Base-by-base conservation (phyloP, 305 asterid species). In the Rubia balearica region DNA sequence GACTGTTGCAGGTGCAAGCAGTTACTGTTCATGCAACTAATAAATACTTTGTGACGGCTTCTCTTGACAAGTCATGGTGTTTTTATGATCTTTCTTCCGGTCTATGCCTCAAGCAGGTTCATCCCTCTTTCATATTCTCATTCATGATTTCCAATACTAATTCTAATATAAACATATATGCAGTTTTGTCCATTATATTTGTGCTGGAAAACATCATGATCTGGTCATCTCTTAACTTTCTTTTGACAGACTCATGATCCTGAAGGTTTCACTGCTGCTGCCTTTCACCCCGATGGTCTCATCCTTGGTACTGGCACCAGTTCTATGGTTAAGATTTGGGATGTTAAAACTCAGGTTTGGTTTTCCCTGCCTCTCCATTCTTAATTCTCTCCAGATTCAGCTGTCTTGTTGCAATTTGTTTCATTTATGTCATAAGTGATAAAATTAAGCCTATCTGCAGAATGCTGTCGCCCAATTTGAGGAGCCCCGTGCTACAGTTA, bases 211-310 rank as follows among this genome's bases (percentile, higher is more conserved):
- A 22, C 46, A 56, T 38, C 68, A 61, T 22, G 42, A 65, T 13
- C 24, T 11, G 41, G 27, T n/a, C 61, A 24, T 67, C 62, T 65
- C 14, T n/a, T 22, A 22, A 48, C 19, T 36, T 7, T 53, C 71
- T 46, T 73, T 79, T 69, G 82, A 76, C 85, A 94, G 99, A 96
- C 88, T 71, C 83, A 95, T 56, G 97, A 77, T 78, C 75, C 87
- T 67, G 96, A 84, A 43, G 98, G 96, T 51, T 95, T 84, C 77
- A 86, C 98, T 24, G 85, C 98, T 69, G 96, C 99, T 57, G 90
- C 99, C 73, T 91, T 95, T 84, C 99, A 95, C 76, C 99, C 99
- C 65, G 99, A 95, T 86, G 99, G 99, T 70, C 96, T 91, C 69
- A 91, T 95, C 81, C 96, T 95, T 70, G 99, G 99, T 74, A 92